Percentiles rank a stretch among this genome's conserved stretches.
These are phyloP conservation scores for Colletotrichum incanum DNA, from an alignment of 2,329 filamentous ascomycete genomes.

Conservation along the genomic window DNA sequence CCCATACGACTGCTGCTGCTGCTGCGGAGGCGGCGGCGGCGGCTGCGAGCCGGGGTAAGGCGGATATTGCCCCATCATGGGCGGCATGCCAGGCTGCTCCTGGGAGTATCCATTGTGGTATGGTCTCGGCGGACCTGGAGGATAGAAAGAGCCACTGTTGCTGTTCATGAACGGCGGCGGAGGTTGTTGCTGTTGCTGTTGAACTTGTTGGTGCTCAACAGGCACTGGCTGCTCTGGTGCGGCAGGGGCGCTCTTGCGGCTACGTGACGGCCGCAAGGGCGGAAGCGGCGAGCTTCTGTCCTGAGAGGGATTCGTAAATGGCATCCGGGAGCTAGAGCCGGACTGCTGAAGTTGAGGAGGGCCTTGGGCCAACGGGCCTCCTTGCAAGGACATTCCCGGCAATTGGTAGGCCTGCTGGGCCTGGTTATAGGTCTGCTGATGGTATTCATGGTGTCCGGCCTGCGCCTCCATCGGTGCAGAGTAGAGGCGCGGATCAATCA, in stretches of 20 bases:
- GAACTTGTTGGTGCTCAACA: conserved; percentile 29
- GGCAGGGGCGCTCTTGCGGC: conserved; percentile 33
- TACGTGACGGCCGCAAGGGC: conserved; percentile 39
- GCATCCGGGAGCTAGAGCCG: conserved; percentile 40
- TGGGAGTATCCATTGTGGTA: conserved; percentile 41
- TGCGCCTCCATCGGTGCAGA: conserved; percentile 41
- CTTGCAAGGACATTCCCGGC: conserved; percentile 32
- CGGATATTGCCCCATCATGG: conserved; percentile 35
- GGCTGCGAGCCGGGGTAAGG: conserved; percentile 27
- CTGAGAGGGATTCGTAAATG: conserved; percentile 42
- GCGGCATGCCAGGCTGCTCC: conserved; percentile 36
- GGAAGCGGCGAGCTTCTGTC: conserved; percentile 43
- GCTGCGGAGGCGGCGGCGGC: conserved; percentile 18
- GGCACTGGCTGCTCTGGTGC: conserved; percentile 28
- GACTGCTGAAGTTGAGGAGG: conserved; percentile 32
- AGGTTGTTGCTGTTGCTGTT: conserved; percentile 34
- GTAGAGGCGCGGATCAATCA: conserved; percentile 41
- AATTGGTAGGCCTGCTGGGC: conserved; percentile 36
- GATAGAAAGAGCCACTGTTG: conserved; percentile 41
- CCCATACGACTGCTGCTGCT: conserved; percentile 22
- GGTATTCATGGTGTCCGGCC: conserved; percentile 34
- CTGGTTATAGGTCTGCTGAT: conserved; percentile 34
- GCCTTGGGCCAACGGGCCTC: conserved; percentile 30
- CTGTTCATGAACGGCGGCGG: conserved; percentile 36
- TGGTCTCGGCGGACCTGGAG: conserved; percentile 37